Conservation (phyloP, 73 alveolate genomes). For the Paramecium caudatum region DNA sequence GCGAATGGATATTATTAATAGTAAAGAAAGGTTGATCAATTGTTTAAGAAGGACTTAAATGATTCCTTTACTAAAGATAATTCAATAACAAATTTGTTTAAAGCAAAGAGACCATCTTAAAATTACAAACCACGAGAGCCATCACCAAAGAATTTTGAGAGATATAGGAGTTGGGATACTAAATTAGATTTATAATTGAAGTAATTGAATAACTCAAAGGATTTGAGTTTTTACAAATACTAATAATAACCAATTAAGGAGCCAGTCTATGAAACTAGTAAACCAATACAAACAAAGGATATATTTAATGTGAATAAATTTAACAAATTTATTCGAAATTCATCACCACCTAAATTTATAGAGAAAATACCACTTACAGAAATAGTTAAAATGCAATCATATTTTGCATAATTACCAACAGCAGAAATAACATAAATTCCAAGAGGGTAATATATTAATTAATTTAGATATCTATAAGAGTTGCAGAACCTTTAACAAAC, state of each 20-base stretch:
- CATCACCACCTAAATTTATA: conserved; percentile 49
- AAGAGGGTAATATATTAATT: conserved; percentile 6
- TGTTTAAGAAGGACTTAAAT: neutral
- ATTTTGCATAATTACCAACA: conserved; percentile 1
- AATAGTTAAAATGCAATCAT: conserved; percentile 34
- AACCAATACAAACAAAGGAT: conserved; percentile 36
- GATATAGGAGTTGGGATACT: conserved; percentile 66
- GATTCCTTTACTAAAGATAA: conserved; percentile 6
- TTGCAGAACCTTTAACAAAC: conserved; percentile 9
- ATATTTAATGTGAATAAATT: neutral
- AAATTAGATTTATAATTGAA: conserved; percentile 35
- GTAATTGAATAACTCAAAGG: neutral
- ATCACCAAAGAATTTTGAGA: conserved; percentile 58
- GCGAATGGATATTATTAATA: neutral
- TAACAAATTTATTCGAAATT: conserved; percentile 14
- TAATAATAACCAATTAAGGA: conserved; percentile 34
- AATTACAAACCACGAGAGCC: neutral
- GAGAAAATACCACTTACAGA: conserved; percentile 59
- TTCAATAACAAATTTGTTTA: neutral
- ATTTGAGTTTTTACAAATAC: neutral
- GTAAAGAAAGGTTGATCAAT: conserved; percentile 26
- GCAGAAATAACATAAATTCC: conserved; percentile 17
- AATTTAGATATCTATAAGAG: conserved; percentile 52
- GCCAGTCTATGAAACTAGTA: neutral
- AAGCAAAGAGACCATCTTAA: neutral